Evolutionary conservation across 768 basidiomycete species (phyloP).

Genomic region (Pleurotus tuoliensis): DNA sequence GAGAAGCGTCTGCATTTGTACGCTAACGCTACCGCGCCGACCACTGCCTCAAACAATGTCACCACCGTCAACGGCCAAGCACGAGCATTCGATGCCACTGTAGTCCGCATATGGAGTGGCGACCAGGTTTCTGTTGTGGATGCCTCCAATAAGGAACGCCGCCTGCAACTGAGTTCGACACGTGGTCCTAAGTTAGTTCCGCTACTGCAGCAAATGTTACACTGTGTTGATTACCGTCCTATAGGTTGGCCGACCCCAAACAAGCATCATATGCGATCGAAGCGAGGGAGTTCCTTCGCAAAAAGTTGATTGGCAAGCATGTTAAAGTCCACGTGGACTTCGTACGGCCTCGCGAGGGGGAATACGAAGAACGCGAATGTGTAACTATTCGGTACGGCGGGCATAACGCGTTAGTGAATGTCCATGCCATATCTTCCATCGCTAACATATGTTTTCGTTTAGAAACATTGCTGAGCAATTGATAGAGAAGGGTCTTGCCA

Average conservation of each 20-base stretch:
- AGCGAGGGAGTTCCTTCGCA: conserved; percentile 89
- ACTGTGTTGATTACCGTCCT: neutral
- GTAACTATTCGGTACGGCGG: conserved; percentile 84
- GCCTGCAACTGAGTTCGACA: conserved; percentile 85
- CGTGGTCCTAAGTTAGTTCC: conserved; percentile 68
- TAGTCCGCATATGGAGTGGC: conserved; percentile 86
- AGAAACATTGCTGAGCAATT: conserved; percentile 93
- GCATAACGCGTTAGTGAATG: conserved; percentile 63
- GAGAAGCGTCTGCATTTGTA: conserved; percentile 71
- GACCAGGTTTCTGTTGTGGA: conserved; percentile 85
- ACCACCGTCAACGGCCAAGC: conserved; percentile 34
- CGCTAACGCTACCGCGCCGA: conserved; percentile 45
- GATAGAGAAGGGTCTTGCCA: conserved; percentile 89
- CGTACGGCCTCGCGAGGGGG: conserved; percentile 85
- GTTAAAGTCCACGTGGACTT: conserved; percentile 88
- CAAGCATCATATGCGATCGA: conserved; percentile 88
- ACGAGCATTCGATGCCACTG: conserved; percentile 73
- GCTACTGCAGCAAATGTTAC: neutral
- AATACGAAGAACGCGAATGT: conserved; percentile 91
- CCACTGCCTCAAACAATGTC: conserved; percentile 38
- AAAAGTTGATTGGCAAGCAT: conserved; percentile 86
- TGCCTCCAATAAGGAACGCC: conserved; percentile 69
- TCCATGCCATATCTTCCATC: neutral
- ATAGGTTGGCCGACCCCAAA: conserved; percentile 78
- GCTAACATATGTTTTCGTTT: neutral